Evolutionary conservation across 2,329 filamentous ascomycete species (phyloP).

Genomic region (Emergomyces pasteurianus): DNA sequence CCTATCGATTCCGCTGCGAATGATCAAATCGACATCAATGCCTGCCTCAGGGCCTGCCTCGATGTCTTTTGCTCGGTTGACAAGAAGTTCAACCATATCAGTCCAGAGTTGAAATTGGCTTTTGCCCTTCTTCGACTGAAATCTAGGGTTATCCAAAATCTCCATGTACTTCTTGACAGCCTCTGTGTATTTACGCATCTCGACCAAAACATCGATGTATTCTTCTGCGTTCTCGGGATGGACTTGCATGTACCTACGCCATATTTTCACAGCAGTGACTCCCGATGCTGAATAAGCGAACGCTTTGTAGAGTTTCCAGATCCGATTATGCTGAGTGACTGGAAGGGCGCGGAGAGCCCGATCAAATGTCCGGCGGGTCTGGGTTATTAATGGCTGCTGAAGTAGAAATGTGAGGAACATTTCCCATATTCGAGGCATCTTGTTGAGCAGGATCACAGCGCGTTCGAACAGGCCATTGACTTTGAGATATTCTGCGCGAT

Average conservation of each 20-base stretch:
- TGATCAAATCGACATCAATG: conserved; percentile 83
- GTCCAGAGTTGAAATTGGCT: conserved; percentile 95
- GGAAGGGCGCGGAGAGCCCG: conserved; percentile 82
- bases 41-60: conserved; percentile 68
- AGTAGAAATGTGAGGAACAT: conserved; percentile 89
- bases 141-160: conserved; percentile 78
- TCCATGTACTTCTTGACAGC: conserved; percentile 85
- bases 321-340: conserved; percentile 86
- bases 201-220: conserved; percentile 77
- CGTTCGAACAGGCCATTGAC: conserved; percentile 92
- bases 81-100: conserved; percentile 90
- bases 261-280: conserved; percentile 82
- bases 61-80: conserved; percentile 78
- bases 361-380: conserved; percentile 80
- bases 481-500: conserved; percentile 73
- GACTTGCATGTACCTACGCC: conserved; percentile 92
- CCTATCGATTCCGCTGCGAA: conserved; percentile 77
- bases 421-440: conserved; percentile 98
- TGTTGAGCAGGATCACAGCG: conserved; percentile 85
- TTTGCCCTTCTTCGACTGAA: conserved; percentile 86
- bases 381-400: conserved; percentile 81
- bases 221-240: conserved; percentile 93
- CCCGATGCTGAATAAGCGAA: conserved; percentile 88
- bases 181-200: conserved; percentile 76
- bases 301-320: conserved; percentile 83